Evolutionary conservation across 768 basidiomycete species (phyloP).

Genomic region (Candolleomyces aberdarensis): DNA sequence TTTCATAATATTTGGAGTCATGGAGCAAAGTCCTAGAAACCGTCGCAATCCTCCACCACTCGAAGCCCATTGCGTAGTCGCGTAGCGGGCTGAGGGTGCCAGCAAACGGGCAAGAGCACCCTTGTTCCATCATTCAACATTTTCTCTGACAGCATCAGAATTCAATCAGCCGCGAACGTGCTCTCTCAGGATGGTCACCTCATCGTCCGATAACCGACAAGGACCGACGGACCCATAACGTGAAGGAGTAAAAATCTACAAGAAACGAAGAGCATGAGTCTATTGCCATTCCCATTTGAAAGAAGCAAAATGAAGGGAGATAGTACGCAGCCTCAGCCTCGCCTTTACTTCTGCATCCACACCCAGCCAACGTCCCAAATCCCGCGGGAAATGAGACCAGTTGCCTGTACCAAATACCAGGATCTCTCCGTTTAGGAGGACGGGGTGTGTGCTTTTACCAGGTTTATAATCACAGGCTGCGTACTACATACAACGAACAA

Average conservation of each 20-base stretch:
- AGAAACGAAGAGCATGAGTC: not conserved
- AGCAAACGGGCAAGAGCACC: no score
- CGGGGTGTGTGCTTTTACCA: conserved; percentile 88
- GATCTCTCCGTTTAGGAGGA: conserved; percentile 33
- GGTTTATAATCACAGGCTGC: conserved; percentile 72
- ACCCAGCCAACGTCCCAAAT: conserved; percentile 47
- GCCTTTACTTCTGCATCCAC: conserved; percentile 81
- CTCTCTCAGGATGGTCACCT: no score
- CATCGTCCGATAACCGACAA: not conserved
- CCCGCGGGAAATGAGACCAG: conserved; percentile 12
- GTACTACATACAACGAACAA: conserved; percentile 16
- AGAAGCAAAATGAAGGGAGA: not conserved
- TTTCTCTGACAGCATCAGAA: no score
- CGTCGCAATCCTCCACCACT: no score
- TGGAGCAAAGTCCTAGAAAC: no score
- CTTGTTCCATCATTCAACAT: no score
- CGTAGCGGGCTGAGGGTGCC: no score
- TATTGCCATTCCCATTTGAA: not conserved
- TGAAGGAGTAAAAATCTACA: not conserved
- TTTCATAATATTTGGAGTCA: no score
- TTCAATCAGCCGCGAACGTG: no score
- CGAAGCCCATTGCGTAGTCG: no score
- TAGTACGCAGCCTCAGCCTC: conserved; percentile 65
- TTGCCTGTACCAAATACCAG: conserved; percentile 27
- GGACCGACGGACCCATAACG: not conserved